Percentiles rank a stretch among this genome's conserved stretches.
phyloP scores from a whole-genome alignment of 2,329 filamentous ascomycete species.

The Chaetomiaceae sp. region DNA sequence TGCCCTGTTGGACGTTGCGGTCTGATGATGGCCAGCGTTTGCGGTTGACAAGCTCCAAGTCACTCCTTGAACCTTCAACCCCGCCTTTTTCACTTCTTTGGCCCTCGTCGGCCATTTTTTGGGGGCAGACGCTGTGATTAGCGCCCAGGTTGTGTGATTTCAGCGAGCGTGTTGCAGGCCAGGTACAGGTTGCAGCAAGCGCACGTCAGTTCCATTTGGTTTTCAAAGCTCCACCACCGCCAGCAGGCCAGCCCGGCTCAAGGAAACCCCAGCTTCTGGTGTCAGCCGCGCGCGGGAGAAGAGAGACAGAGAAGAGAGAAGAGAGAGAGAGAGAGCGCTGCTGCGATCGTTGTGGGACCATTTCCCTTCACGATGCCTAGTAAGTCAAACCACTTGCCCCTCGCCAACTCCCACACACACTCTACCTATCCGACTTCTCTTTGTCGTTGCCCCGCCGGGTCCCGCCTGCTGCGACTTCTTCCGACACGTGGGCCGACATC shows the following conservation, averaged over 20 bases:
- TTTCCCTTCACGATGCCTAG: slow-evolving; percentile 22
- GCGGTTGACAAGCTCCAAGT: slow-evolving; percentile 27
- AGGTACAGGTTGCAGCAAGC: no score
- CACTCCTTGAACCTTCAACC: slow-evolving; percentile 19
- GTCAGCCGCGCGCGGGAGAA: slow-evolving; percentile 7
- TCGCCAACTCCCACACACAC: slow-evolving; percentile 2
- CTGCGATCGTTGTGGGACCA: slow-evolving; percentile 18
- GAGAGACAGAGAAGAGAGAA: no score
- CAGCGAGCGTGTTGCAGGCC: no score
- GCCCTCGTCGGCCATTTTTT: slow-evolving; percentile 5
- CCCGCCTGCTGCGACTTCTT: slow-evolving; percentile 2
- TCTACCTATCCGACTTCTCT: slow-evolving; percentile 2
- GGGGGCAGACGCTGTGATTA: neutral
- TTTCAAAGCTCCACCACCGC: slow-evolving; percentile 17
- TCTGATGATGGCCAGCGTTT: slow-evolving; percentile 25
- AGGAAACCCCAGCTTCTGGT: slow-evolving; percentile 13
- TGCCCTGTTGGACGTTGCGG: slow-evolving; percentile 14
- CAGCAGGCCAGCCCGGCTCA: neutral
- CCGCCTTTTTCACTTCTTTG: slow-evolving; percentile 10
- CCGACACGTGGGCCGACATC: neutral
- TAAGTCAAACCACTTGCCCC: slow-evolving; percentile 17
- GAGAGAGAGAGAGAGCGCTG: no score
- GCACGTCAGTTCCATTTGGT: slow-evolving; percentile 2
- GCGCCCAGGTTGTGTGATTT: no score
- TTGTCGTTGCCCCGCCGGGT: slow-evolving; percentile 6